Evolutionary conservation across 192 early-diverging fungal genomes (phyloP).

Genomic region (Mortierella antarctica): DNA sequence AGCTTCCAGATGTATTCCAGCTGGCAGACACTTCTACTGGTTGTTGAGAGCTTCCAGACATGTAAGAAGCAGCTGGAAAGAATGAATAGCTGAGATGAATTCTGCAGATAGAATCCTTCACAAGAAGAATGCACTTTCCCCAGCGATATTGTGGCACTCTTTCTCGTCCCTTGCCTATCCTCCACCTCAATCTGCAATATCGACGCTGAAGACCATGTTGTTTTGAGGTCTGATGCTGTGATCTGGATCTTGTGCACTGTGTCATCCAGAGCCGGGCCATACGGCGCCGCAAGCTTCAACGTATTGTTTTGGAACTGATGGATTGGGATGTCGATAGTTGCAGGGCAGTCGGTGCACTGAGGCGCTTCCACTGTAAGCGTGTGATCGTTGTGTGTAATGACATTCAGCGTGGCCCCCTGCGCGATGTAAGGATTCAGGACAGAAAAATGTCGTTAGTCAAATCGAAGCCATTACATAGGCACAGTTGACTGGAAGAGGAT

Average conservation of each 20-base stretch:
- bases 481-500: not conserved
- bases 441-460: not conserved
- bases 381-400: too few relatives aligned
- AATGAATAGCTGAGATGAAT: slow-evolving; percentile 3
- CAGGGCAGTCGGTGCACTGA: too few relatives aligned
- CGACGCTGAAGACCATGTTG: not conserved
- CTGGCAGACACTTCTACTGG: not conserved
- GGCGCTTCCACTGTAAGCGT: too few relatives aligned
- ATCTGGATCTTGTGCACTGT: too few relatives aligned
- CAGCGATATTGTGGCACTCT: too few relatives aligned
- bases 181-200: not conserved
- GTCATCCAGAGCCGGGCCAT: too few relatives aligned
- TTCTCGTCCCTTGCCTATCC: too few relatives aligned
- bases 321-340: too few relatives aligned
- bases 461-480: not conserved
- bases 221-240: too few relatives aligned
- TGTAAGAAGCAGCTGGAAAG: not conserved
- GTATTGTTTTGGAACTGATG: too few relatives aligned
- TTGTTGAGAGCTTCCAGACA: slow-evolving; percentile 4
- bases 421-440: not conserved
- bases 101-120: not conserved
- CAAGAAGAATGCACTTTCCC: too few relatives aligned
- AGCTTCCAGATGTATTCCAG: not conserved
- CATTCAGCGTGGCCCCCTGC: not conserved
- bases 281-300: too few relatives aligned